phyloP scores from a whole-genome alignment of 2,329 filamentous ascomycete species.

The Paraconiothyrium sp. region DNA sequence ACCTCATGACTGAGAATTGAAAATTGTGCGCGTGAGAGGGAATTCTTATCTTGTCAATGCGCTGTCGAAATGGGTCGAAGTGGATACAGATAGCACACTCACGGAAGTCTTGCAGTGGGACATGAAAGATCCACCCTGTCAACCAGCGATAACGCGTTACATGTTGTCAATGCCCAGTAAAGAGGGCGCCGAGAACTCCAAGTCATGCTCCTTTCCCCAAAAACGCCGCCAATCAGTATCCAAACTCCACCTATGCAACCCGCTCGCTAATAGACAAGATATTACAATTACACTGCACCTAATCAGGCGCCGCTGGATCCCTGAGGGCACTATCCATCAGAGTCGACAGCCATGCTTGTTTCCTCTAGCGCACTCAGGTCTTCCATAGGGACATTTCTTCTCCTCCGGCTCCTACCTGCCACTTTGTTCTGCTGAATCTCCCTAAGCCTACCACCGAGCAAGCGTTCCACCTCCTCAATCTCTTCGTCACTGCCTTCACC shows the following conservation, averaged over 20 bases:
- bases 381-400: slow-evolving; percentile 56
- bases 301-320: not conserved
- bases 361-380: slow-evolving; percentile 53
- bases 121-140: too few species aligned
- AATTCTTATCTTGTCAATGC: too few species aligned
- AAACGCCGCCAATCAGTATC: not conserved
- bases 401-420: slow-evolving; percentile 63
- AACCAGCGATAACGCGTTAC: too few species aligned
- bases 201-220: not conserved
- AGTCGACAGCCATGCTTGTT: slow-evolving; percentile 64
- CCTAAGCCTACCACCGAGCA: slow-evolving; percentile 62
- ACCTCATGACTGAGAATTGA: too few species aligned
- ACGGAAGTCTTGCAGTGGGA: too few species aligned
- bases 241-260: slow-evolving; percentile 12
- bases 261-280: slow-evolving; percentile 17
- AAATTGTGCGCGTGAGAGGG: too few species aligned
- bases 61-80: too few species aligned
- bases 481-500: slow-evolving; percentile 35
- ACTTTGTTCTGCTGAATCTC: slow-evolving; percentile 59
- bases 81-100: too few species aligned
- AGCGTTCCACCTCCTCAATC: slow-evolving; percentile 64
- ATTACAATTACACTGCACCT: not conserved
- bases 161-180: too few species aligned
- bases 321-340: slow-evolving; percentile 56
- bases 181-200: not conserved